Base-by-base conservation (phyloP, 768 basidiomycete species). In the Lentinula aciculospora region DNA sequence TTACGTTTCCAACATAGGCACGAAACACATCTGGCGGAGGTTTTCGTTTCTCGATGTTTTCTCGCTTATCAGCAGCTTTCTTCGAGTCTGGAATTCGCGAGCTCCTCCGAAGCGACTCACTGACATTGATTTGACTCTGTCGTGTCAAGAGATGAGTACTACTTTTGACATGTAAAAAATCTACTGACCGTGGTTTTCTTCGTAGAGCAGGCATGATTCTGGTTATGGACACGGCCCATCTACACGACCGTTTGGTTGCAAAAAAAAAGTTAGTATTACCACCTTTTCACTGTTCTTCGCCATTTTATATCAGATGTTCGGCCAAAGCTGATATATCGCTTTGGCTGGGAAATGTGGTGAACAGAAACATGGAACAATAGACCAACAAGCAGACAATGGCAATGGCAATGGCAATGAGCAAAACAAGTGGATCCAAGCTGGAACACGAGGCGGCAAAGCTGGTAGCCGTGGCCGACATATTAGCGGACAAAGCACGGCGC, bases 1-100 rank as follows among this genome's bases (percentile, higher is more conserved):
- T 60, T 62, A 88, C 87, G 65, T 88, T 88, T 39, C 87, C 86
- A 19, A 86, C 81, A 25, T 56, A 56, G 32, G 44, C 44, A 23
- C 54, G 42, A 28, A 56, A 44, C 9, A 15, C 13, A 7, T 53
- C 36, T 28, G 51, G 36, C 3, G 28, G 28, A 25, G 8, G 37
- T 3, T 21, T 36, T 23, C 51, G 36, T 39, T 39, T 53, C 23
- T 37, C 36, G 23, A 53, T 39, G 25, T 2, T 25, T 3, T 36
- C 51, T 53, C 51, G 51, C 51, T 53, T 53, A 36, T 39, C 21
- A 23, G 51, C 51, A 5, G 34, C 51, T n/a, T 53, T 53, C n/a
- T 53, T 53, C 8, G 51, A 36, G 51, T 25, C 34, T 12, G 25
- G 15, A 23, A 53, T 53, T 13, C 51, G 51, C 15, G 23, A 23